Evolutionary conservation across 345 rosid species (phyloP).

Genomic region (Carallia pectinifolia): DNA sequence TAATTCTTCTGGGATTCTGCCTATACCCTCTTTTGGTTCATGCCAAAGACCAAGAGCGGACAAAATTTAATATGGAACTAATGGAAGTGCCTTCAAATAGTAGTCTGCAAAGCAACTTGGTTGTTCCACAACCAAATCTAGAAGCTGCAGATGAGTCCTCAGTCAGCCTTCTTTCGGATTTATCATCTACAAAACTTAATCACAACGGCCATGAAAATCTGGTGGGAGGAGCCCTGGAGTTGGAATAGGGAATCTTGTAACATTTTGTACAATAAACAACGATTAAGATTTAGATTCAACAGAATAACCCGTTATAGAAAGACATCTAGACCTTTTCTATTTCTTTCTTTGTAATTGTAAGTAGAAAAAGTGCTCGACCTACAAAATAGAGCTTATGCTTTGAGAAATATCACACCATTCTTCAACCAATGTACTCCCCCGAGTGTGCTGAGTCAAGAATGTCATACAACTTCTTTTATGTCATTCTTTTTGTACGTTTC

Average conservation of each 20-base stretch:
- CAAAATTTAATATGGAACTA: conserved; percentile 33
- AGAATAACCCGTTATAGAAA: too few relatives aligned
- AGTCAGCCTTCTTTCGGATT: conserved; percentile 41
- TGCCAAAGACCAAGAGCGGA: conserved; percentile 58
- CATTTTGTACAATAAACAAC: too few relatives aligned
- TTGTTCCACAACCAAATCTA: conserved; percentile 21
- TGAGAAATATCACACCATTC: too few relatives aligned
- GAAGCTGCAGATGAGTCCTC: conserved; percentile 53
- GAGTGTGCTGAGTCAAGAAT: too few relatives aligned
- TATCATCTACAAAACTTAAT: conserved; percentile 4
- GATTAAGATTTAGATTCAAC: too few relatives aligned
- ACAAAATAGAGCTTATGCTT: too few relatives aligned
- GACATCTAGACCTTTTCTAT: too few relatives aligned
- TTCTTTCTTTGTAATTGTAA: too few relatives aligned
- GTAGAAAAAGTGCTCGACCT: too few relatives aligned
- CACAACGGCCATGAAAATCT: conserved; percentile 19
- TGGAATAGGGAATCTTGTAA: background rate
- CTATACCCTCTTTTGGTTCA: conserved; percentile 49
- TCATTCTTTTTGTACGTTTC: too few relatives aligned
- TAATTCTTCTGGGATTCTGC: conserved; percentile 53
- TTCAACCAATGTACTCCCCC: too few relatives aligned
- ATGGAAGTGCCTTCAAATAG: conserved; percentile 12
- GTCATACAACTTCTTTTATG: too few relatives aligned
- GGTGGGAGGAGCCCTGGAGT: conserved; percentile 25
- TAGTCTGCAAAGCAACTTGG: conserved; percentile 8